These are phyloP conservation scores for Komagataea norvegica DNA, from an alignment of 1,139 yeast species.

Conservation along the genomic window DNA sequence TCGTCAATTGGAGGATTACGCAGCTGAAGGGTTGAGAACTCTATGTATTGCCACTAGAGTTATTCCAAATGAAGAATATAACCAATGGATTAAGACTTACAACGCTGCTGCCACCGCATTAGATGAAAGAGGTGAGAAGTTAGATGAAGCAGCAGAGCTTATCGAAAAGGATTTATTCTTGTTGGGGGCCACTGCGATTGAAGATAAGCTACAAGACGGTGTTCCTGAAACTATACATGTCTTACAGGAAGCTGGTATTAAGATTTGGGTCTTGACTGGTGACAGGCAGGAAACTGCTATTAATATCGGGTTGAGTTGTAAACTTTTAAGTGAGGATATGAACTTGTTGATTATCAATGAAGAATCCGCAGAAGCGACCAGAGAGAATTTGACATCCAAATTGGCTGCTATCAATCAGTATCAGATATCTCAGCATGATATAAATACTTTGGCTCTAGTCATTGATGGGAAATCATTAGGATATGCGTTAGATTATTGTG, in stretches of 20 bases:
- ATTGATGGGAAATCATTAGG: conserved; percentile 92
- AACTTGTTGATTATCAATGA: conserved; percentile 86
- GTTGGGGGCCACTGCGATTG: conserved; percentile 97
- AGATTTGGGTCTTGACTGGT: conserved; percentile 96
- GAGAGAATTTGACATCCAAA: conserved; percentile 67
- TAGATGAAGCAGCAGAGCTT: conserved; percentile 80
- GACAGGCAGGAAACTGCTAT: conserved; percentile 99
- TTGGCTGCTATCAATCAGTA: conserved; percentile 69
- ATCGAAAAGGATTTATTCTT: conserved; percentile 78
- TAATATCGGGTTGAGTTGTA: conserved; percentile 97
- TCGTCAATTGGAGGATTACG: conserved; percentile 91
- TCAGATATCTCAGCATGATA: conserved; percentile 58
- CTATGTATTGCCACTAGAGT: conserved; percentile 87
- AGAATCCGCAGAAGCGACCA: conserved; percentile 69
- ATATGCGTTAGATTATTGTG: conserved; percentile 81
- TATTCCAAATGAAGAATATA: conserved; percentile 74
- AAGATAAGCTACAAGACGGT: conserved; percentile 95
- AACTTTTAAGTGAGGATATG: conserved; percentile 92
- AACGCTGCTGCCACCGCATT: conserved; percentile 81
- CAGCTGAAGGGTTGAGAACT: conserved; percentile 93
- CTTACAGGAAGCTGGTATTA: conserved; percentile 92
- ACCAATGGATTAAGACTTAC: conserved; percentile 53
- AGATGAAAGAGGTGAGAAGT: conserved; percentile 64
- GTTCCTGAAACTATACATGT: conserved; percentile 97
- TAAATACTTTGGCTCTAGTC: conserved; percentile 80